Percentiles rank a stretch among this genome's conserved stretches.
phyloP scores from a whole-genome alignment of 2,329 filamentous ascomycete species.

The Curvularia sp. region DNA sequence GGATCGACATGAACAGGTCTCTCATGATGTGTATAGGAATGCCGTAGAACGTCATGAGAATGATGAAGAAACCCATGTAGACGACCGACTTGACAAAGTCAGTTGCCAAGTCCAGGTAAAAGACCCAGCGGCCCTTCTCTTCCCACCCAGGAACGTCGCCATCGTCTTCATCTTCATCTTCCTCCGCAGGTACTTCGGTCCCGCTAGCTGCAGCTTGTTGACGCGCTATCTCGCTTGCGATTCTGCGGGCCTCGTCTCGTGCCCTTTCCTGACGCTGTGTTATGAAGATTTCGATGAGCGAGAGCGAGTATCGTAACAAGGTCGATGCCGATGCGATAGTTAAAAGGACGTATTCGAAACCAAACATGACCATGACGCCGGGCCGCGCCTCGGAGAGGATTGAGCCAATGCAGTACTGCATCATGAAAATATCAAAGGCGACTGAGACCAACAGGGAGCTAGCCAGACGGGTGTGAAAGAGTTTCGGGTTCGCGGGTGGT shows the following conservation, averaged over 20 bases:
- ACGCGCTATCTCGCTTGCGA: slow-evolving; percentile 71
- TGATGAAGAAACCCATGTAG: slow-evolving; percentile 90
- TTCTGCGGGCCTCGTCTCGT: slow-evolving; percentile 56
- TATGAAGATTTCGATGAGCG: slow-evolving; percentile 77
- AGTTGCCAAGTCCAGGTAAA: slow-evolving; percentile 84
- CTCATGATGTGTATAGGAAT: slow-evolving; percentile 96
- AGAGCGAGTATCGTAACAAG: slow-evolving; percentile 76
- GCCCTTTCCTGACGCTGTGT: slow-evolving; percentile 74
- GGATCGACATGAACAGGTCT: slow-evolving; percentile 91
- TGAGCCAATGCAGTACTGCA: slow-evolving; percentile 79
- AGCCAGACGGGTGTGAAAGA: slow-evolving; percentile 85
- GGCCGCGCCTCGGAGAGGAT: slow-evolving; percentile 88
- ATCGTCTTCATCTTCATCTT: slow-evolving; percentile 85
- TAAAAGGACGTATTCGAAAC: slow-evolving; percentile 94
- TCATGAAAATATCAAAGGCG: slow-evolving; percentile 78
- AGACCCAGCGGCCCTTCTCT: slow-evolving; percentile 89
- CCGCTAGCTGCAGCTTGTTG: slow-evolving; percentile 56
- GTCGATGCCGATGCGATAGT: slow-evolving; percentile 82
- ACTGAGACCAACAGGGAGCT: slow-evolving; percentile 81
- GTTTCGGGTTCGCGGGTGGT: slow-evolving; percentile 82
- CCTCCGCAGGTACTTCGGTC: slow-evolving; percentile 42
- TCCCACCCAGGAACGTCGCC: slow-evolving; percentile 97
- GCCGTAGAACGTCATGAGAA: slow-evolving; percentile 92
- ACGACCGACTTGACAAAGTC: slow-evolving; percentile 91
- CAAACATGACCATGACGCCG: slow-evolving; percentile 99